Base-by-base conservation (phyloP, 2,329 filamentous ascomycete species). In the Talaromyces sp. region DNA sequence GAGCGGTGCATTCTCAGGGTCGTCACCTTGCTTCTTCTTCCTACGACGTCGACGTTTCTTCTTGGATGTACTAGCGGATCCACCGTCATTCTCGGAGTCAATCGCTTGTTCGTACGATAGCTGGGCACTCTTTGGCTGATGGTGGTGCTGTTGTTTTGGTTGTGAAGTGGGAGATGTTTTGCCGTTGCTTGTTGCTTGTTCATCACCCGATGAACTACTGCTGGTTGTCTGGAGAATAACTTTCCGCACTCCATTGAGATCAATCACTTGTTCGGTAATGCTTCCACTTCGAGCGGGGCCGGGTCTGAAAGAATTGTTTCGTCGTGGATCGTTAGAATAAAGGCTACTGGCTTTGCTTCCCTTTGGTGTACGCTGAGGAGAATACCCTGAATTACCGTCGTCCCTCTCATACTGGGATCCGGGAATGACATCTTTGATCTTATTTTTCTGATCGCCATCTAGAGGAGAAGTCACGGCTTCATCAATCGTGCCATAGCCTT, bases 191-290 rank as follows among this genome's bases (percentile, higher is more conserved):
- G 33, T 22, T 1, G 35, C 25, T 3, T 17, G 17, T 28, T 52
- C 48, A 8, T 52, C 48, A 15, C 48, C 33, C 1, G 76, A 77
- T 43, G 80, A 79, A 63, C 76, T 80, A 17, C 80, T 81, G 63
- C 81, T 85, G 25, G 80, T 87, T 2, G 85, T 85, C 67, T 90
- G 86, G 25, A 93, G 77, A 1, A 93, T 83, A 45, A 91, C 83
- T 73, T 93, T 93, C 62, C 84, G 84, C 54, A 91, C 81, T 2
- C 89, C 89, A 57, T 86, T 84, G 2, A 86, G 79, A 66, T 92
- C 87, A 57, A 91, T 77, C n/a, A 89, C 78, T 61, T 88, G 89
- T 72, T 92, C 88, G 0, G 88, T 91, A 65, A 92, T 90, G 69
- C 86, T 89, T 28, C 89, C 89, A 64, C 86, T 89, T 58, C 88